Evolutionary conservation across 2,329 filamentous ascomycete genomes (phyloP), one percentile per base, ranked within the genome.

Genomic region (Diatrype stigma): DNA sequence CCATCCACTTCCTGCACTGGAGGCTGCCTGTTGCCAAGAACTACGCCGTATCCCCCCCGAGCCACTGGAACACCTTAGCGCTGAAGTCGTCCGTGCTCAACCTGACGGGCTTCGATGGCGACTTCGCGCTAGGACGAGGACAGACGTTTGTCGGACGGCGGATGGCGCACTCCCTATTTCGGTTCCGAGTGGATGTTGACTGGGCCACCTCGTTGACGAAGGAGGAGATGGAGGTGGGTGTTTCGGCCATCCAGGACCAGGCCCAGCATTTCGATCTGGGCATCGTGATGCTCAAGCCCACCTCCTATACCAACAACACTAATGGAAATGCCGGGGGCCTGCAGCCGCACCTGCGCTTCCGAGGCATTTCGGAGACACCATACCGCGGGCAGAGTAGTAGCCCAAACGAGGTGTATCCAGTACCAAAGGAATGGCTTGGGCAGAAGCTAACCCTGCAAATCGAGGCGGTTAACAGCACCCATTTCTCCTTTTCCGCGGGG

Each of bases 251-350:
- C 46, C 46, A 40, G 21, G 46, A 47, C 32, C 46, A 47, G 19
- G 19, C 46, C 3, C 46, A 30, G 34, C 46, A 47, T 32, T 47
- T 47, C 14, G 34, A 40, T 32, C 34, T 47, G 10, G 68, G 68
- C n/a, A 49, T 70, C 7, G 58, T 64, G 3, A 45, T 64, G 23
- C 59, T 65, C 3, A 51, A 56, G 3, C 40, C 56, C 12, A 7
- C 34, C 17, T 10, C n/a, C 37, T 4, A n/a, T 14, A 40, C 14
- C 14, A 40, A 11, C n/a, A n/a, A 19, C 37, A 11, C 19, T n/a
- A 2, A 3, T 11, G 3, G 17, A n/a, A 35, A 50, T n/a, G 28
- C 4, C 23, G 17, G 14, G n/a, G 22, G 17, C 40, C 30, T 30
- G 26, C 34, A 28, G 32, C 46, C 2, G 14, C 16, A 47, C 23